Percentiles rank a stretch among this genome's conserved stretches.
phyloP scores from a whole-genome alignment of 164 flowering plant species.

The Taxillus chinensis region DNA sequence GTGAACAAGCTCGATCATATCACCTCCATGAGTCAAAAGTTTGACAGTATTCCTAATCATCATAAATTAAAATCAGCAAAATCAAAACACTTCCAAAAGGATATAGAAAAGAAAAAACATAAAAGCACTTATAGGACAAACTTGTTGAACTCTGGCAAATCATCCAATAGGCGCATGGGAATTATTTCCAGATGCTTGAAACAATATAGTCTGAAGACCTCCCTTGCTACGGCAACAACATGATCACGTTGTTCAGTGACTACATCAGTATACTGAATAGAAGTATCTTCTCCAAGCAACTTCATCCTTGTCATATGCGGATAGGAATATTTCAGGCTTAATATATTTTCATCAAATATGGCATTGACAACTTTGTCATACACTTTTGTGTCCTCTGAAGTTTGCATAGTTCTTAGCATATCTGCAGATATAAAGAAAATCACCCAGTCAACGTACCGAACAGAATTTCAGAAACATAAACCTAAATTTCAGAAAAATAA shows the following conservation, averaged over 20 bases:
- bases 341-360: slow-evolving; percentile 58
- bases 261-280: slow-evolving; percentile 41
- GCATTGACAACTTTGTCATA: slow-evolving; percentile 76
- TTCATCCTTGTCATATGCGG: slow-evolving; percentile 34
- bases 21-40: slow-evolving; percentile 74
- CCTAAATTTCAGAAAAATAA: neutral
- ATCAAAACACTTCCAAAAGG: neutral
- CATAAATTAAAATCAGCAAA: slow-evolving; percentile 9
- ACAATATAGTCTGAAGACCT: slow-evolving; percentile 61
- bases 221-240: slow-evolving; percentile 46
- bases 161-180: slow-evolving; percentile 56
- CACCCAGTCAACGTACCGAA: neutral
- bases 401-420: slow-evolving; percentile 61
- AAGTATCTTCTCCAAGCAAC: slow-evolving; percentile 22
- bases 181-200: slow-evolving; percentile 70
- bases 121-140: slow-evolving; percentile 12
- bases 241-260: slow-evolving; percentile 55
- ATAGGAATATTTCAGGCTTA: slow-evolving; percentile 31
- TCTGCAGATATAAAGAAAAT: slow-evolving; percentile 30
- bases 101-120: neutral
- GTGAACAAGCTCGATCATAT: slow-evolving; percentile 81
- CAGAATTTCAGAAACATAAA: neutral
- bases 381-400: slow-evolving; percentile 67
- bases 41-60: slow-evolving; percentile 63
- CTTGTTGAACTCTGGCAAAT: slow-evolving; percentile 44